Conservation (phyloP, 352 stramenopile genomes). For the Phytophthora uliginosa region DNA sequence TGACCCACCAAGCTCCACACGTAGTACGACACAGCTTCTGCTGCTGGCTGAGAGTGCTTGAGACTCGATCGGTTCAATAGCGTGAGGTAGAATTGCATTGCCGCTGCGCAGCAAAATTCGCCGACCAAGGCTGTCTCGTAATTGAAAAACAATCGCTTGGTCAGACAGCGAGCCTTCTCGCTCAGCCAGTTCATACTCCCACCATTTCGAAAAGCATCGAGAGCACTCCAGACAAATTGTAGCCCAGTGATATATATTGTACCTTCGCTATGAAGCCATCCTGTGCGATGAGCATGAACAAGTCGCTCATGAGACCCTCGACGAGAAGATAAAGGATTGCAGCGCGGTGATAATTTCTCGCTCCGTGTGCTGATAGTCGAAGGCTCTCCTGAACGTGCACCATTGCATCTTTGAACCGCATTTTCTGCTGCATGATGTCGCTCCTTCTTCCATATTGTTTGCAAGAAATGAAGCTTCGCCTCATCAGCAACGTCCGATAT, state of each 20-base stretch:
- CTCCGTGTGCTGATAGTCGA: slow-evolving; percentile 13
- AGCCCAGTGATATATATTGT: slow-evolving; percentile 28
- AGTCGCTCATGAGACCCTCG: slow-evolving; percentile 31
- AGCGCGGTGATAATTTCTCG: slow-evolving; percentile 28
- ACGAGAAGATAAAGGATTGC: slow-evolving; percentile 29
- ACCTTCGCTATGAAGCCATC: slow-evolving; percentile 24
- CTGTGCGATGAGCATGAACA: slow-evolving; percentile 32
- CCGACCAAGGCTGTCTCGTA: slow-evolving; percentile 30
- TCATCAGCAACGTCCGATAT: slow-evolving; percentile 15
- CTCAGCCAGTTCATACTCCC: slow-evolving; percentile 14
- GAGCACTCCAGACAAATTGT: slow-evolving; percentile 28
- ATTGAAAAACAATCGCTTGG: slow-evolving; percentile 31
- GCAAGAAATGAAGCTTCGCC: slow-evolving; percentile 17
- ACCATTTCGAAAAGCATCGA: slow-evolving; percentile 33
- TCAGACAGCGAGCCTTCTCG: background rate
- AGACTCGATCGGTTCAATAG: slow-evolving; percentile 24
- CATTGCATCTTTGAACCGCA: slow-evolving; percentile 6
- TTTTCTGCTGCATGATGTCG: slow-evolving; percentile 16
- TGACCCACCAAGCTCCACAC: slow-evolving; percentile 21
- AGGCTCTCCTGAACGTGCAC: slow-evolving; percentile 33
- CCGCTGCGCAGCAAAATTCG: slow-evolving; percentile 18
- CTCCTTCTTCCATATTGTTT: slow-evolving; percentile 14
- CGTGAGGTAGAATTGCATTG: slow-evolving; percentile 29
- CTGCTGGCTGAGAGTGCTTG: slow-evolving; percentile 3
- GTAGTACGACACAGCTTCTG: slow-evolving; percentile 28